These are phyloP conservation scores for Kandelia obovata DNA, from an alignment of 345 rosid genomes.

Conservation along the genomic window DNA sequence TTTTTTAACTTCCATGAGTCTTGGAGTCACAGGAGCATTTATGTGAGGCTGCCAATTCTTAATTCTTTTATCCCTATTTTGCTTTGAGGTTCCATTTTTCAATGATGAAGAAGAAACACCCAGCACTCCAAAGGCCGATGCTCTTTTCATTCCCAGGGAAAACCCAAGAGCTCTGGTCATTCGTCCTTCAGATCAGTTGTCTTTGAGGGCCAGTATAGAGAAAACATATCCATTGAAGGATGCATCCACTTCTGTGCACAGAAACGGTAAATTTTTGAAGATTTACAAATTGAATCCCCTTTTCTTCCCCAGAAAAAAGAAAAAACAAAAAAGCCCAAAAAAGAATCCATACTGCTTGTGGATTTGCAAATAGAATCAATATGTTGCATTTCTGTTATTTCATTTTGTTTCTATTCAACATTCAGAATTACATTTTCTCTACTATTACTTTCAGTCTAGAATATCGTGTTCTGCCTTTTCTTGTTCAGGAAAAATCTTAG, in stretches of 20 bases:
- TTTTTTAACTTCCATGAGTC: too few relatives aligned
- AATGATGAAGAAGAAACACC: slow-evolving; percentile 72
- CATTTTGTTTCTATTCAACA: too few relatives aligned
- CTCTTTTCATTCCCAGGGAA: slow-evolving; percentile 81
- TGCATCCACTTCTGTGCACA: slow-evolving; percentile 30
- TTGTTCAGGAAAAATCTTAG: slow-evolving; percentile 39
- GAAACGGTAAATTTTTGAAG: slow-evolving; percentile 44
- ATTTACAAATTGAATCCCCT: not conserved
- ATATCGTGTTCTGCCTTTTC: not conserved
- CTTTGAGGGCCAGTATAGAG: slow-evolving; percentile 43
- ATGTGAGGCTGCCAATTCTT: not conserved
- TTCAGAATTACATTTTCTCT: too few relatives aligned
- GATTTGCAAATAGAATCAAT: too few relatives aligned
- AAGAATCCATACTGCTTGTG: too few relatives aligned
- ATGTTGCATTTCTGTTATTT: too few relatives aligned
- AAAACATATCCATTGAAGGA: slow-evolving; percentile 49
- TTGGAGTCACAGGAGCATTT: not conserved
- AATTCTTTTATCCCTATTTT: not conserved
- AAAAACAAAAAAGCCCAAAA: too few relatives aligned
- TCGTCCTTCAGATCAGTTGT: slow-evolving; percentile 54
- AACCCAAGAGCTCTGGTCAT: slow-evolving; percentile 86
- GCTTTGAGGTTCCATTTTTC: slow-evolving; percentile 83
- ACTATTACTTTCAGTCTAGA: not conserved
- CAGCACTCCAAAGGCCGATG: slow-evolving; percentile 85
- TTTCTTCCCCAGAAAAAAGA: too few relatives aligned